phyloP scores from a whole-genome alignment of 306 rosid genomes.

The Aeschynomene evenia region DNA sequence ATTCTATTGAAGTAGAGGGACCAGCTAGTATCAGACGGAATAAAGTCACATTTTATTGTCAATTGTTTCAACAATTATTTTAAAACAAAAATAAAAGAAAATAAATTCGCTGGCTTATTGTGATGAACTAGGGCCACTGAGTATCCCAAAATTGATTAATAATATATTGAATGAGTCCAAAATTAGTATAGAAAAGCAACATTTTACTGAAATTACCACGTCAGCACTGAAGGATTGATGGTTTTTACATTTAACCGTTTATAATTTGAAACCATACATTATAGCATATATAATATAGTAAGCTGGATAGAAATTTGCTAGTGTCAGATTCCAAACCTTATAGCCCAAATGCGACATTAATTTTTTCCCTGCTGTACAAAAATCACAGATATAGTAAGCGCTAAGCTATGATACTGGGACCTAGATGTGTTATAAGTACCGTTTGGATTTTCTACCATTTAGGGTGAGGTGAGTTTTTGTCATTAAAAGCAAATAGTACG shows the following conservation, averaged over 20 bases:
- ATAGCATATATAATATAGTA: slow-evolving; percentile 29
- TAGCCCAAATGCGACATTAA: slow-evolving; percentile 36
- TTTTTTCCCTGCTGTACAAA: slow-evolving; percentile 38
- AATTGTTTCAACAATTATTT: slow-evolving; percentile 2
- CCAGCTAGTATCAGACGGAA: slow-evolving; percentile 21
- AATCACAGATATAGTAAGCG: slow-evolving; percentile 34
- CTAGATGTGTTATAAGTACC: slow-evolving; percentile 37
- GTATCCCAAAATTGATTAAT: slow-evolving; percentile 2
- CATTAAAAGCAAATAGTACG: slow-evolving; percentile 30
- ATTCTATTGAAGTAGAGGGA: slow-evolving; percentile 37
- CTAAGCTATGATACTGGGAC: slow-evolving; percentile 37
- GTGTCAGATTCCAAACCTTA: slow-evolving; percentile 30
- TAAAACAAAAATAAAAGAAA: background rate
- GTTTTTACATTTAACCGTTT: slow-evolving; percentile 30
- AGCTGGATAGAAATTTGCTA: slow-evolving; percentile 16
- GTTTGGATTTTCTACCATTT: slow-evolving; percentile 47
- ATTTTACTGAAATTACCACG: slow-evolving; percentile 18
- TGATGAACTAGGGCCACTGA: slow-evolving; percentile 29
- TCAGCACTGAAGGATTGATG: background rate
- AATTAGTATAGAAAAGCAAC: slow-evolving; percentile 12
- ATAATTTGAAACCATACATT: slow-evolving; percentile 21
- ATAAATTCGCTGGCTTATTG: slow-evolving; percentile 32
- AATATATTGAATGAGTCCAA: slow-evolving; percentile 11
- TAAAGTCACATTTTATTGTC: slow-evolving; percentile 41
- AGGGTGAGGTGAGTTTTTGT: slow-evolving; percentile 37